These are phyloP conservation scores for Candida smagusa DNA, from an alignment of 1,139 yeast genomes.

Conservation along the genomic window DNA sequence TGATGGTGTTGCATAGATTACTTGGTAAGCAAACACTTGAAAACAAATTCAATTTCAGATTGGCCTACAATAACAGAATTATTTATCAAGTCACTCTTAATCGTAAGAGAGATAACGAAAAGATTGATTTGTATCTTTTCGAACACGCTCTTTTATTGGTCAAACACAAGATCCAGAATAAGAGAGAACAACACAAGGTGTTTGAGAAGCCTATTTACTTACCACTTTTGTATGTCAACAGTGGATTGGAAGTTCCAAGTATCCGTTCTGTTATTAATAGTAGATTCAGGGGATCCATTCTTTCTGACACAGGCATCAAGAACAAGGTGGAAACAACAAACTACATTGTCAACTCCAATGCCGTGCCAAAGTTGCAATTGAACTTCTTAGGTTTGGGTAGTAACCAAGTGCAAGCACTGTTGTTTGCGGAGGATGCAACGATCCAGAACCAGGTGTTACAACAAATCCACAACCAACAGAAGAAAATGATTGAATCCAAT, in stretches of 20 bases:
- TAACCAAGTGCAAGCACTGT: constrained; percentile 42
- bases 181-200: constrained; percentile 88
- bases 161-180: constrained; percentile 81
- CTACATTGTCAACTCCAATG: constrained; percentile 18
- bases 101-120: constrained; percentile 71
- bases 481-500: constrained; percentile 62
- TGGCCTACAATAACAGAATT: constrained; percentile 79
- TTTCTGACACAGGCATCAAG: constrained; percentile 35
- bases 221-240: constrained; percentile 72
- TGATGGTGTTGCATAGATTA: constrained; percentile 77
- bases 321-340: constrained; percentile 27
- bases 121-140: constrained; percentile 77
- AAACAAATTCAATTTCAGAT: constrained; percentile 53
- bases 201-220: constrained; percentile 91
- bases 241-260: constrained; percentile 75
- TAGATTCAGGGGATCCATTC: constrained; percentile 36
- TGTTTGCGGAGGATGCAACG: constrained; percentile 48
- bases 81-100: constrained; percentile 71
- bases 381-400: constrained; percentile 46
- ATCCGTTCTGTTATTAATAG: constrained; percentile 44
- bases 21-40: constrained; percentile 82
- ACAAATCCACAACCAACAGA: constrained; percentile 77
- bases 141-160: constrained; percentile 88
- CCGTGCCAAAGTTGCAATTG: constrained; percentile 39
- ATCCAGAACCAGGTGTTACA: constrained; percentile 81